Conservation (phyloP, 2,329 filamentous ascomycete genomes). For the Clarireedia monteithiana region DNA sequence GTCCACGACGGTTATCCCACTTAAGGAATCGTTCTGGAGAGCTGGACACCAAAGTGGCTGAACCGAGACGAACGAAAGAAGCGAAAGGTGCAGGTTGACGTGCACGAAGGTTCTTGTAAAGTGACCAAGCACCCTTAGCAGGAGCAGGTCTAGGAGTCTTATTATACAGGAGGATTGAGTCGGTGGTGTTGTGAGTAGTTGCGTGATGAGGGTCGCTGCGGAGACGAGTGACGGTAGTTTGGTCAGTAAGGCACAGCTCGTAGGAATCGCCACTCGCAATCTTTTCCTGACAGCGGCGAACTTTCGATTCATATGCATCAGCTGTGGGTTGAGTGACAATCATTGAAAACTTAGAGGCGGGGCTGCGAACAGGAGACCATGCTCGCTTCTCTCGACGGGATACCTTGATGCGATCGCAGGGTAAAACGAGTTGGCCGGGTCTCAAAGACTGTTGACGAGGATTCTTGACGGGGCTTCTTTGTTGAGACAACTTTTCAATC, state of each 20-base stretch:
- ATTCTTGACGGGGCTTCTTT: background rate
- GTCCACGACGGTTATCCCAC: constrained; percentile 47
- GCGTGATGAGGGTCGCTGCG: constrained; percentile 4
- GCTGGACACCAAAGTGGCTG: constrained; percentile 67
- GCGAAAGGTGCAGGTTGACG: constrained; percentile 44
- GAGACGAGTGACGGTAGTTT: constrained; percentile 20
- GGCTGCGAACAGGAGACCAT: constrained; percentile 5
- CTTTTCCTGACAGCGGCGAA: constrained; percentile 29
- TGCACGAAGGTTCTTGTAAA: constrained; percentile 26
- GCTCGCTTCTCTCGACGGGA: constrained; percentile 6
- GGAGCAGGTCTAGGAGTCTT: constrained; percentile 9
- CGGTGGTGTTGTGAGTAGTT: background rate
- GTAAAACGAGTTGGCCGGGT: background rate
- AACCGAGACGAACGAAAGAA: constrained; percentile 66
- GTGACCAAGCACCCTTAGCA: constrained; percentile 20
- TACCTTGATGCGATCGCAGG: constrained; percentile 5
- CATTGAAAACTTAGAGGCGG: background rate
- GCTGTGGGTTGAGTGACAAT: constrained; percentile 19
- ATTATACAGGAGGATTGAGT: constrained; percentile 8
- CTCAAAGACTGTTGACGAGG: background rate
- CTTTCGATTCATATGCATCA: constrained; percentile 29
- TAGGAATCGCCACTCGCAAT: constrained; percentile 34
- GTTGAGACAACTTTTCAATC: constrained; percentile 9
- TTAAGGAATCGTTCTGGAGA: constrained; percentile 86
- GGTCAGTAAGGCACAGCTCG: constrained; percentile 34